Evolutionary conservation across 2,329 filamentous ascomycete species (phyloP).

Genomic region (Ophiostoma populinum): DNA sequence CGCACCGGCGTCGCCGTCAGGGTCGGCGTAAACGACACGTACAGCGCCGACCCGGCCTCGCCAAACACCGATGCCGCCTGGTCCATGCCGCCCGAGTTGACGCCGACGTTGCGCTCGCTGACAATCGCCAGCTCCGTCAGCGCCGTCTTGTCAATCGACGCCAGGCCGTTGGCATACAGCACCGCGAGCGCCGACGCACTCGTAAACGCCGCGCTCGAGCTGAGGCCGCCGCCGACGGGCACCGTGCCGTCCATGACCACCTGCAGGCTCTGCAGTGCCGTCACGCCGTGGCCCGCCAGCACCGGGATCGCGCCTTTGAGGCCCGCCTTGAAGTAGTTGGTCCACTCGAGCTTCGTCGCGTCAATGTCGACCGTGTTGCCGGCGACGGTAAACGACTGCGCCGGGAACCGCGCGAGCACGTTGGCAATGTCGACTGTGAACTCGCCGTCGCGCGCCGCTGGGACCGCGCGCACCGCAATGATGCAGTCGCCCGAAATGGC

Average conservation of each 20-base stretch:
- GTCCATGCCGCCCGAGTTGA: constrained; percentile 97
- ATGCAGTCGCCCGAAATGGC: constrained; percentile 84
- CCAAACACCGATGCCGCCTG: constrained; percentile 94
- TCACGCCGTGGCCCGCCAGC: constrained; percentile 47
- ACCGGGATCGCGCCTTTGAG: constrained; percentile 66
- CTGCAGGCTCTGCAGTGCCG: constrained; percentile 54
- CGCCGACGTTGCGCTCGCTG: constrained; percentile 82
- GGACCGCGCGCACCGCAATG: constrained; percentile 49
- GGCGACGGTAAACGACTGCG: constrained; percentile 57
- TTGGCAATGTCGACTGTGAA: constrained; percentile 67
- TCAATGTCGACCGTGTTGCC: constrained; percentile 55
- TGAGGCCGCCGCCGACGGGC: constrained; percentile 78
- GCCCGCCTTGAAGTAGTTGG: constrained; percentile 95
- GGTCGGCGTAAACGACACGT: constrained; percentile 72
- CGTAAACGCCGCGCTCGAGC: constrained; percentile 85
- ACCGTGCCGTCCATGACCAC: constrained; percentile 84
- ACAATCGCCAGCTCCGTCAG: constrained; percentile 87
- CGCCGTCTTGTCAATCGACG: constrained; percentile 72
- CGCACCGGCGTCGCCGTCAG: constrained; percentile 62
- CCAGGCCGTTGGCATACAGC: constrained; percentile 67
- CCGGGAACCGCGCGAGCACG: constrained; percentile 55
- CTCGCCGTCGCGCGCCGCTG: constrained; percentile 17
- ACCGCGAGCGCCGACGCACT: constrained; percentile 80
- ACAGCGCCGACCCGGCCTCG: constrained; percentile 66
- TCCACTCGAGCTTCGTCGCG: constrained; percentile 75